phyloP scores from a whole-genome alignment of 345 rosid genomes.

The Hevea brasiliensis region DNA sequence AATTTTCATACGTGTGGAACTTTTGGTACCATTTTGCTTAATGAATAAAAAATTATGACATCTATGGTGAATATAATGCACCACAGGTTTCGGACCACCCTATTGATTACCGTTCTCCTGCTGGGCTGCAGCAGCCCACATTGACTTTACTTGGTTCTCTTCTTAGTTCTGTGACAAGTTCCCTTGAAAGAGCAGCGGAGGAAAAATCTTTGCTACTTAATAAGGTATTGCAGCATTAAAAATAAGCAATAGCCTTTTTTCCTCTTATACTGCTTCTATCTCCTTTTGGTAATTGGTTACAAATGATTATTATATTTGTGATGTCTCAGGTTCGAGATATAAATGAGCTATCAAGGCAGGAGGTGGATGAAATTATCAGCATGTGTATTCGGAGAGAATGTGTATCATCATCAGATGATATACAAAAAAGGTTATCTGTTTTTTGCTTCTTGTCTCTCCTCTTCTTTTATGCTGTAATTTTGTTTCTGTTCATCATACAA shows the following conservation, averaged over 20 bases:
- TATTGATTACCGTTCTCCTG: constrained; percentile 39
- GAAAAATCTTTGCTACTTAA: constrained; percentile 77
- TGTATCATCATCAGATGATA: constrained; percentile 66
- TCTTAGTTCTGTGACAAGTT: constrained; percentile 56
- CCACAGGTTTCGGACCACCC: constrained; percentile 56
- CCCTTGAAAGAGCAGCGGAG: constrained; percentile 85
- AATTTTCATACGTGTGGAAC: background rate
- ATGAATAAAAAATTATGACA: background rate
- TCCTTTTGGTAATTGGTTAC: background rate
- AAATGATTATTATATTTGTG: background rate
- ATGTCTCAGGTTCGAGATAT: constrained; percentile 71
- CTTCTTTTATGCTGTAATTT: background rate
- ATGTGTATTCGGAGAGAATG: constrained; percentile 58
- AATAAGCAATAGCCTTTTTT: background rate
- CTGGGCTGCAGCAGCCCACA: constrained; percentile 68
- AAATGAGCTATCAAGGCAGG: constrained; percentile 93
- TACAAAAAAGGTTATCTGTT: constrained; percentile 64
- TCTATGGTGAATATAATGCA: constrained; percentile 15
- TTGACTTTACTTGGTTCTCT: constrained; percentile 59
- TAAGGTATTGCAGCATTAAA: constrained; percentile 47
- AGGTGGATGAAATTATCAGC: constrained; percentile 82
- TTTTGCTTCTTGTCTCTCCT: background rate
- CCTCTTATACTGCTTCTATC: background rate
- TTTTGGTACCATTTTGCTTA: background rate
- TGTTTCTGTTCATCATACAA: background rate